phyloP scores from a whole-genome alignment of 768 basidiomycete genomes.

The Calvatia gigantea region DNA sequence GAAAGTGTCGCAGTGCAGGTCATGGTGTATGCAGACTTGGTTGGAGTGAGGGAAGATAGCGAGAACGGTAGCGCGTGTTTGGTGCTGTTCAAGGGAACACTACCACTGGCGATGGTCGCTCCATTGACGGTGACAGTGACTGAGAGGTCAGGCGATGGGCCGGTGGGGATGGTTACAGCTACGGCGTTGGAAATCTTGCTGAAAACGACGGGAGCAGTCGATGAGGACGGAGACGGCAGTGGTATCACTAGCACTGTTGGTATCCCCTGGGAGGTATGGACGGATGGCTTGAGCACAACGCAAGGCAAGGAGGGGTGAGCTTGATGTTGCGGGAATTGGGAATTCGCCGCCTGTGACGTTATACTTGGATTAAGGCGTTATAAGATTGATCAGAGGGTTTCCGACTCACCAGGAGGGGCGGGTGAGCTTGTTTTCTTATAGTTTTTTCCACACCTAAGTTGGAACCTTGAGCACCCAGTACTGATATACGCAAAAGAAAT shows the following conservation, averaged over 20 bases:
- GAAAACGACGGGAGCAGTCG: slow-evolving; percentile 48
- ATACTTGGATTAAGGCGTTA: neutral
- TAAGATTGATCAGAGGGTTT: neutral
- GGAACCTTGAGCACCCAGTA: neutral
- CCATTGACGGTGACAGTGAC: slow-evolving; percentile 48
- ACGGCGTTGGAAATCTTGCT: slow-evolving; percentile 42
- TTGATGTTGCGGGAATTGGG: slow-evolving; percentile 10
- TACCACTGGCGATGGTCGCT: slow-evolving; percentile 35
- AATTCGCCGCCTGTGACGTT: slow-evolving; percentile 35
- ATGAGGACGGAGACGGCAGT: slow-evolving; percentile 44
- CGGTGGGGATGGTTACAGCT: slow-evolving; percentile 31
- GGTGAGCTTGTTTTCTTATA: slow-evolving; percentile 8
- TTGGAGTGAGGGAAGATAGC: slow-evolving; percentile 41
- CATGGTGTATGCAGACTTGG: slow-evolving; percentile 32
- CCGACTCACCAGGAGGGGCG: slow-evolving; percentile 7
- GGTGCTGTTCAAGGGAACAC: slow-evolving; percentile 48
- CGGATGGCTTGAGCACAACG: slow-evolving; percentile 57
- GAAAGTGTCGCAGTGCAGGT: slow-evolving; percentile 34
- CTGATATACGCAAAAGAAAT: neutral
- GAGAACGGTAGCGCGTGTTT: slow-evolving; percentile 48
- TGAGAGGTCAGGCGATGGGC: slow-evolving; percentile 23
- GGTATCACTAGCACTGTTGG: slow-evolving; percentile 17
- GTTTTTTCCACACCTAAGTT: slow-evolving; percentile 14
- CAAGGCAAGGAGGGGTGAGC: slow-evolving; percentile 46
- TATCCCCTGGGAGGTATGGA: slow-evolving; percentile 58